Evolutionary conservation across 306 rosid genomes (phyloP).

Genomic region (Hippophae tibetana): DNA sequence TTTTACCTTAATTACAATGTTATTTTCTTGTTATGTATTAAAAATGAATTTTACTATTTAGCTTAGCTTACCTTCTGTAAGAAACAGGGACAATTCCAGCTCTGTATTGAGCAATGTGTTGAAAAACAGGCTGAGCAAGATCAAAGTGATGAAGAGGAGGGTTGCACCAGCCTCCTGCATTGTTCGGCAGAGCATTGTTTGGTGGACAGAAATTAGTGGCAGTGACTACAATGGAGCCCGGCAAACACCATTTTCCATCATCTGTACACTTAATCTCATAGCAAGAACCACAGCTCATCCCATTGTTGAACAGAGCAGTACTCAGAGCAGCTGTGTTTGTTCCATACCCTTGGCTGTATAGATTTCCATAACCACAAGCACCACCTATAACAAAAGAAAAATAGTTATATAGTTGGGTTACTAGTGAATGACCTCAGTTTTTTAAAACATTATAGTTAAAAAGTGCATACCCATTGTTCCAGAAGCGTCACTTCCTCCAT

Average conservation of each 20-base stretch:
- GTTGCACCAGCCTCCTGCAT: constrained; percentile 94
- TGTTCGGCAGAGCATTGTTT: constrained; percentile 82
- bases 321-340: constrained; percentile 96
- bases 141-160: constrained; percentile 95
- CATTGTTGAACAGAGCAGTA: constrained; percentile 90
- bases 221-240: constrained; percentile 88
- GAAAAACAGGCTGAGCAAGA: constrained; percentile 88
- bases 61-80: constrained; percentile 56
- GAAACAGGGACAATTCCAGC: constrained; percentile 92
- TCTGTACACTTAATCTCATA: constrained; percentile 63
- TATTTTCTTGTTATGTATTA: no score
- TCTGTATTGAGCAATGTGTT: constrained; percentile 81
- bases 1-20: no score
- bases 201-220: constrained; percentile 99
- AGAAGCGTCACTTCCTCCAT: constrained; percentile 96
- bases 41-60: background rate
- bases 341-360: constrained; percentile 96
- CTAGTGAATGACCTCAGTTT: background rate
- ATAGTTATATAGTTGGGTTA: background rate
- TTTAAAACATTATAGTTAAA: background rate
- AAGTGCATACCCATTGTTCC: constrained; percentile 90
- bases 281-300: constrained; percentile 89
- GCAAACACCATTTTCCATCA: constrained; percentile 71
- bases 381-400: constrained; percentile 45
- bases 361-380: constrained; percentile 97